phyloP scores from a whole-genome alignment of 257 asterid genomes.

The Galeopsis tetrahit region DNA sequence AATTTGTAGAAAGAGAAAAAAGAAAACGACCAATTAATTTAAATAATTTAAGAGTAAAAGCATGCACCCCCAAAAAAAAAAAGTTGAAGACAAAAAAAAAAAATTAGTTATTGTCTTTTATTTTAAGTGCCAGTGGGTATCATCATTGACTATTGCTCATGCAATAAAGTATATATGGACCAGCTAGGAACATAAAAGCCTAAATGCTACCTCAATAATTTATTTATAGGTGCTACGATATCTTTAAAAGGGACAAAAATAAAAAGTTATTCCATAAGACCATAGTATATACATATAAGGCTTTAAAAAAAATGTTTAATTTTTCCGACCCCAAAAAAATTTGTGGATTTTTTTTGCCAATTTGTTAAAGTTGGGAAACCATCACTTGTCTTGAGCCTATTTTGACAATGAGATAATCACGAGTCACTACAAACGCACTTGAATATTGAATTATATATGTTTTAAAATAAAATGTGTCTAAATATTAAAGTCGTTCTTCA shows the following conservation, averaged over 20 bases:
- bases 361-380: not conserved
- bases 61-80: not conserved
- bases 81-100: not conserved
- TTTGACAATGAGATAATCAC: not conserved
- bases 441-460: too few species aligned
- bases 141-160: constrained; percentile 28
- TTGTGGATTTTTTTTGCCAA: not conserved
- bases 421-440: not conserved
- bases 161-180: constrained; percentile 27
- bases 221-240: not conserved
- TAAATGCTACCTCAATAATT: constrained; percentile 8
- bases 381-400: not conserved
- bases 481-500: too few species aligned
- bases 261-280: not conserved
- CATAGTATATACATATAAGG: not conserved
- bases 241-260: not conserved
- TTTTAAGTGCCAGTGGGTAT: constrained; percentile 18
- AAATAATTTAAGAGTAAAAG: not conserved
- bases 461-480: too few species aligned
- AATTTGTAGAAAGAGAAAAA: too few species aligned
- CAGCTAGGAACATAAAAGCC: not conserved
- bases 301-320: too few species aligned
- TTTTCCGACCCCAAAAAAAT: too few species aligned
- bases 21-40: not conserved
- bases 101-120: not conserved